phyloP scores from a whole-genome alignment of 2,329 filamentous ascomycete species.

The Cladorrhinum sp. region DNA sequence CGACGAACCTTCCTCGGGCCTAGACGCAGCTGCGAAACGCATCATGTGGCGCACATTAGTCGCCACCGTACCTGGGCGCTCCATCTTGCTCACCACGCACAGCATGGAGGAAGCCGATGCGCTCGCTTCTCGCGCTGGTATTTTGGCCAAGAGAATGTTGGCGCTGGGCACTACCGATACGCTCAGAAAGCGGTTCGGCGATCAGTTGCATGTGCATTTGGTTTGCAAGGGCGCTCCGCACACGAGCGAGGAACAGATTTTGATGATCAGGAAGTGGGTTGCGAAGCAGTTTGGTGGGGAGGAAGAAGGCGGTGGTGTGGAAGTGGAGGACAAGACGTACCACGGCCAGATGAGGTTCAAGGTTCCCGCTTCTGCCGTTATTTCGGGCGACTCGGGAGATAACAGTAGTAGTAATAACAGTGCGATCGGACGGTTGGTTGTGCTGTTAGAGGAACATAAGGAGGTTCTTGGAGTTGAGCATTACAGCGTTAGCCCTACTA shows the following conservation, averaged over 20 bases:
- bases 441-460: constrained; percentile 69
- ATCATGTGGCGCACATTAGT: constrained; percentile 89
- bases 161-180: constrained; percentile 74
- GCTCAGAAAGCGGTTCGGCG: constrained; percentile 71
- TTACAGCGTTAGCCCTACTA: constrained; percentile 83
- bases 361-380: constrained; percentile 46
- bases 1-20: constrained; percentile 83
- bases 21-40: constrained; percentile 87
- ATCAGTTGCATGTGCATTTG: constrained; percentile 76
- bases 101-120: constrained; percentile 95
- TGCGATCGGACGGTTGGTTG: constrained; percentile 68
- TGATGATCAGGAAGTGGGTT: constrained; percentile 65
- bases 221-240: constrained; percentile 73
- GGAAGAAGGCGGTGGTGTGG: constrained; percentile 47
- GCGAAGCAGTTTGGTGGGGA: constrained; percentile 48
- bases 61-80: constrained; percentile 71
- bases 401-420: constrained; percentile 18
- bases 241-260: constrained; percentile 67
- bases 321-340: constrained; percentile 70
- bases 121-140: constrained; percentile 77
- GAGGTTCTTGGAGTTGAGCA: constrained; percentile 70
- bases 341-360: constrained; percentile 88
- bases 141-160: constrained; percentile 82
- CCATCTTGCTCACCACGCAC: constrained; percentile 84
- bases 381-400: constrained; percentile 13